Evolutionary conservation across 2,329 filamentous ascomycete genomes (phyloP).

Genomic region (Helotiales sp.): DNA sequence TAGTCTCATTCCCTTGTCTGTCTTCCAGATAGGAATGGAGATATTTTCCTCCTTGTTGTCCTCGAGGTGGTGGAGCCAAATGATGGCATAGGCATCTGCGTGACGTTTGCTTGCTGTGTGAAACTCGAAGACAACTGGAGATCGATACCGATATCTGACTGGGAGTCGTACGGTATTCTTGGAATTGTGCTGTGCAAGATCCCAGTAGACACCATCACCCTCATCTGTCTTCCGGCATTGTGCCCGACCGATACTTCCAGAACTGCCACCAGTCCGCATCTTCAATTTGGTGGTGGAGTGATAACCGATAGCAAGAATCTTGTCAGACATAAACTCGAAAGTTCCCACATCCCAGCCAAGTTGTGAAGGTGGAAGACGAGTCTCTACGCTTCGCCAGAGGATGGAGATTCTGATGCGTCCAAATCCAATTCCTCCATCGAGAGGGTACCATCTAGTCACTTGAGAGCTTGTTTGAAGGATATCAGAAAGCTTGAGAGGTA

Average conservation of each 20-base stretch:
- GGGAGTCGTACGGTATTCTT: slow-evolving; percentile 68
- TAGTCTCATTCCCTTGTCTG: slow-evolving; percentile 70
- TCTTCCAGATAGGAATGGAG: slow-evolving; percentile 89
- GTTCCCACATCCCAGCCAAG: slow-evolving; percentile 95
- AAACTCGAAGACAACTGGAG: slow-evolving; percentile 87
- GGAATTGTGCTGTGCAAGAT: slow-evolving; percentile 50
- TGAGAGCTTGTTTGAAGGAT: slow-evolving; percentile 87
- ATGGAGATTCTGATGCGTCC: slow-evolving; percentile 86
- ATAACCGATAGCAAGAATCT: slow-evolving; percentile 65
- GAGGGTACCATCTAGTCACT: slow-evolving; percentile 84
- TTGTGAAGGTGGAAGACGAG: slow-evolving; percentile 78
- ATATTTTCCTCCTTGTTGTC: slow-evolving; percentile 78
- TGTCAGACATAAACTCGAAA: slow-evolving; percentile 79
- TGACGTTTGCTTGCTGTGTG: slow-evolving; percentile 67
- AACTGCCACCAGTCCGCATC: slow-evolving; percentile 83
- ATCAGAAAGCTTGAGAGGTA: slow-evolving; percentile 84
- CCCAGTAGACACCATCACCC: slow-evolving; percentile 60
- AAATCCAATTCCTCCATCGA: slow-evolving; percentile 91
- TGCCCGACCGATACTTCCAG: slow-evolving; percentile 65
- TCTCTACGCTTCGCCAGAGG: slow-evolving; percentile 86
- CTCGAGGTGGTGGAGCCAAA: slow-evolving; percentile 84
- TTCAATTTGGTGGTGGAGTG: slow-evolving; percentile 67
- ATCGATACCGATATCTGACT: slow-evolving; percentile 86
- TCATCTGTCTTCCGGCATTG: slow-evolving; percentile 60
- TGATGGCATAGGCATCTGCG: slow-evolving; percentile 71